Conservation (phyloP, 352 stramenopile species). For the Phytophthora ramorum region DNA sequence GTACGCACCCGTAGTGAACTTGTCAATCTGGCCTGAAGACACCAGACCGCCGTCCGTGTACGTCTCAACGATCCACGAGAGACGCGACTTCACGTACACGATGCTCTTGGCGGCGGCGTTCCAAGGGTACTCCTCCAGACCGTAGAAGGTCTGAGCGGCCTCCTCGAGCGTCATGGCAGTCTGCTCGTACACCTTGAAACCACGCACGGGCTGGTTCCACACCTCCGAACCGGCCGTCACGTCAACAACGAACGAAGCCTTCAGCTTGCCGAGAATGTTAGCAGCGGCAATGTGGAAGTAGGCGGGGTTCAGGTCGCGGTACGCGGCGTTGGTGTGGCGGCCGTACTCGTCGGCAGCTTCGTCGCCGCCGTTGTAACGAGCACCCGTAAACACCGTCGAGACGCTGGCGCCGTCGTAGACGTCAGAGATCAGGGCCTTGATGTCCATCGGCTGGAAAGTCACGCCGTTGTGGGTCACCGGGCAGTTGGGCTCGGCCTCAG, state of each 20-base stretch:
- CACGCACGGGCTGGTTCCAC: slow-evolving; percentile 62
- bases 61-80: slow-evolving; percentile 55
- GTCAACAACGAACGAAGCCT: slow-evolving; percentile 53
- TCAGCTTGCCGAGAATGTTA: slow-evolving; percentile 51
- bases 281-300: slow-evolving; percentile 52
- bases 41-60: slow-evolving; percentile 42
- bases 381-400: slow-evolving; percentile 45
- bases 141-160: slow-evolving; percentile 45
- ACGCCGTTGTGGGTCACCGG: slow-evolving; percentile 46
- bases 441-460: slow-evolving; percentile 48
- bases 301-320: slow-evolving; percentile 55
- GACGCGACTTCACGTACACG: slow-evolving; percentile 46
- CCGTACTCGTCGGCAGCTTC: slow-evolving; percentile 48
- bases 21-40: slow-evolving; percentile 29
- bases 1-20: slow-evolving; percentile 31
- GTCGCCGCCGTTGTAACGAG: slow-evolving; percentile 41
- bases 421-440: slow-evolving; percentile 48
- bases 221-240: slow-evolving; percentile 42
- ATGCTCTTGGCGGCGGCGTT: slow-evolving; percentile 48
- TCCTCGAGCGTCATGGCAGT: slow-evolving; percentile 37
- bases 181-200: slow-evolving; percentile 48
- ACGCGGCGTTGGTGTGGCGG: slow-evolving; percentile 39
- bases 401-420: slow-evolving; percentile 43
- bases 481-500: slow-evolving; percentile 41
- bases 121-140: slow-evolving; percentile 52